Evolutionary conservation across 345 rosid genomes (phyloP).

Genomic region (Populus deltoides): DNA sequence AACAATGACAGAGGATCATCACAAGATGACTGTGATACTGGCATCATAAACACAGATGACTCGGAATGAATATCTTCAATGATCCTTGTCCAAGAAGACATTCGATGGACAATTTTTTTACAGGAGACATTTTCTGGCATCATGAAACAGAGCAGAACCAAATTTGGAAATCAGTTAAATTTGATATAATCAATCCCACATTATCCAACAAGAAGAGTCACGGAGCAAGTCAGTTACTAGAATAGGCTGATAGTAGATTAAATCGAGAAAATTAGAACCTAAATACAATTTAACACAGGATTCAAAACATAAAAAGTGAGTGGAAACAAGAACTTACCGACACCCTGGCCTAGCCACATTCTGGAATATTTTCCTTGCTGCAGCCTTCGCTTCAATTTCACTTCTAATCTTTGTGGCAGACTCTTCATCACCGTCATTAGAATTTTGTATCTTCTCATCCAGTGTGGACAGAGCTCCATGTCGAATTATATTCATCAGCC

Average conservation of each 20-base stretch:
- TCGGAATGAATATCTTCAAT: neutral
- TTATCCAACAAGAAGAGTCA: neutral
- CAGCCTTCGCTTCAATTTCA: slow-evolving; percentile 32
- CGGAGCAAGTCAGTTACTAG: neutral
- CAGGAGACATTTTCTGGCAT: neutral
- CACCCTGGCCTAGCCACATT: slow-evolving; percentile 33
- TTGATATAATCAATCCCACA: neutral
- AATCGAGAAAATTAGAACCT: neutral
- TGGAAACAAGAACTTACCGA: slow-evolving; percentile 12
- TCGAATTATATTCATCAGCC: slow-evolving; percentile 30
- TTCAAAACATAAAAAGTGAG: neutral
- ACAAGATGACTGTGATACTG: neutral
- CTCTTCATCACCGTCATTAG: slow-evolving; percentile 30
- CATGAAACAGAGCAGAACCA: neutral
- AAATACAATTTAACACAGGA: neutral
- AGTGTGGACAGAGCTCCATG: slow-evolving; percentile 28
- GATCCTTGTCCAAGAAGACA: neutral
- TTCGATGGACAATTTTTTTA: neutral
- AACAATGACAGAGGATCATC: neutral
- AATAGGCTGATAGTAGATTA: neutral
- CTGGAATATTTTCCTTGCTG: slow-evolving; percentile 32
- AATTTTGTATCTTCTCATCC: slow-evolving; percentile 23
- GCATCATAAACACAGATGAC: neutral
- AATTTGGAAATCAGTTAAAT: neutral
- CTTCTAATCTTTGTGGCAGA: slow-evolving; percentile 27